Percentiles rank a stretch among this genome's conserved stretches.
These are phyloP conservation scores for Candida yuanshanica DNA, from an alignment of 805 yeast species.

Conservation along the genomic window DNA sequence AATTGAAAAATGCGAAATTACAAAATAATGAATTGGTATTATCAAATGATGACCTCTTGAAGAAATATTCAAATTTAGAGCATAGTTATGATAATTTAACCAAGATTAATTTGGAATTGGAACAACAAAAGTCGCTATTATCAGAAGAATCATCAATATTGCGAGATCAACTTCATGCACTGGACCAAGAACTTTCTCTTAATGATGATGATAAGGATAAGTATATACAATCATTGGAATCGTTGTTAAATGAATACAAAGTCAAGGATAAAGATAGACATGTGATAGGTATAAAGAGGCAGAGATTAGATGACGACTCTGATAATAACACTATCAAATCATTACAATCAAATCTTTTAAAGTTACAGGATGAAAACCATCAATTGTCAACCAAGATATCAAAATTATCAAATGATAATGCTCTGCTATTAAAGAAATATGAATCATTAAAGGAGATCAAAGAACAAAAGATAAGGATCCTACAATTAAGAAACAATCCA, in stretches of 20 bases:
- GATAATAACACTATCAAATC: conserved; percentile 17
- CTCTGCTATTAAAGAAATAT: conserved; percentile 32
- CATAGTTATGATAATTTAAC: conserved; percentile 23
- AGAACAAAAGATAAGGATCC: conserved; percentile 39
- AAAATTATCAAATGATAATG: conserved; percentile 31
- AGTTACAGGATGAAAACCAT: conserved; percentile 37
- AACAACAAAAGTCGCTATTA: conserved; percentile 47
- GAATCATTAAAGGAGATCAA: conserved; percentile 29
- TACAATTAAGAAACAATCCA: conserved; percentile 66
- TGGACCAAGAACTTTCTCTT: conserved; percentile 31
- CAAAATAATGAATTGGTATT: conserved; percentile 31
- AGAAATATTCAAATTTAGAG: conserved; percentile 23
- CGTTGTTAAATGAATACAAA: conserved; percentile 51
- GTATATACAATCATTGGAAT: conserved; percentile 20
- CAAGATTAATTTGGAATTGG: conserved; percentile 37
- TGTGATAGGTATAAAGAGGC: conserved; percentile 26
- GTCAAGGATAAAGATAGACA: conserved; percentile 36
- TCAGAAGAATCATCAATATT: conserved; percentile 53
- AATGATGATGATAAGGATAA: conserved; percentile 18
- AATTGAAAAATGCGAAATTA: conserved; percentile 24
- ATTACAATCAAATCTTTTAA: conserved; percentile 24
- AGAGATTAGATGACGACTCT: conserved; percentile 20
- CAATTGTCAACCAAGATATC: conserved; percentile 32
- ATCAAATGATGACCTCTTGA: conserved; percentile 30
- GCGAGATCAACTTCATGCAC: conserved; percentile 47